Percentiles rank a stretch among this genome's conserved stretches.
Conservation (phyloP, 129 eudicot species). For the Flaveria robusta region DNA sequence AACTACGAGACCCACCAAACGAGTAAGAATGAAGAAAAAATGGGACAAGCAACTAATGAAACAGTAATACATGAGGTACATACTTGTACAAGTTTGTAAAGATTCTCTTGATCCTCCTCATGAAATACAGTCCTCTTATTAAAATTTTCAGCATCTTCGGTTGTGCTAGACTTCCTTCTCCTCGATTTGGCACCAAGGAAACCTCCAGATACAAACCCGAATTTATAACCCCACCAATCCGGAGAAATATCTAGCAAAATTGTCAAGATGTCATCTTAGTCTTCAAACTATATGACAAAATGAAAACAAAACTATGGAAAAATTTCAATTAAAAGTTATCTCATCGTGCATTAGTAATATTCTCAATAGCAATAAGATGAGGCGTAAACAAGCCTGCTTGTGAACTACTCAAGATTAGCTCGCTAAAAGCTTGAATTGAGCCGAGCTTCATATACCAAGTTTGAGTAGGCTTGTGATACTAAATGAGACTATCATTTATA, state of each 20-base stretch:
- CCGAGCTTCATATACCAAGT: neutral
- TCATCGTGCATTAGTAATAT: neutral
- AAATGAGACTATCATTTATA: neutral
- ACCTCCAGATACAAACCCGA: constrained; percentile 82
- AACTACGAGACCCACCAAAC: neutral
- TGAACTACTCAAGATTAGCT: neutral
- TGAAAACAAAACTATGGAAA: neutral
- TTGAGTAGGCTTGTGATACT: neutral
- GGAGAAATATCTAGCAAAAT: constrained; percentile 36
- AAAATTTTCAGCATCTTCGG: constrained; percentile 31
- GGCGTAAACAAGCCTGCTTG: neutral
- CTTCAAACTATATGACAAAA: constrained; percentile 1
- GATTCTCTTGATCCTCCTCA: constrained; percentile 92
- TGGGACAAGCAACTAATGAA: neutral
- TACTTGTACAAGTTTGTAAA: constrained; percentile 88
- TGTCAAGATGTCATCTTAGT: constrained; percentile 7
- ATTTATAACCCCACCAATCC: constrained; percentile 96
- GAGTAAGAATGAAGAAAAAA: neutral
- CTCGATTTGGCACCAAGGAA: constrained; percentile 74
- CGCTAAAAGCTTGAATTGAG: neutral
- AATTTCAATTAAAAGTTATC: neutral
- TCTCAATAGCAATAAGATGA: neutral
- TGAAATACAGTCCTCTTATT: constrained; percentile 60
- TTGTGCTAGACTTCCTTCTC: constrained; percentile 45
- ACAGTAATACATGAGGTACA: constrained; percentile 20